Evolutionary conservation across 306 rosid genomes (phyloP).

Genomic region (Prunus padus): DNA sequence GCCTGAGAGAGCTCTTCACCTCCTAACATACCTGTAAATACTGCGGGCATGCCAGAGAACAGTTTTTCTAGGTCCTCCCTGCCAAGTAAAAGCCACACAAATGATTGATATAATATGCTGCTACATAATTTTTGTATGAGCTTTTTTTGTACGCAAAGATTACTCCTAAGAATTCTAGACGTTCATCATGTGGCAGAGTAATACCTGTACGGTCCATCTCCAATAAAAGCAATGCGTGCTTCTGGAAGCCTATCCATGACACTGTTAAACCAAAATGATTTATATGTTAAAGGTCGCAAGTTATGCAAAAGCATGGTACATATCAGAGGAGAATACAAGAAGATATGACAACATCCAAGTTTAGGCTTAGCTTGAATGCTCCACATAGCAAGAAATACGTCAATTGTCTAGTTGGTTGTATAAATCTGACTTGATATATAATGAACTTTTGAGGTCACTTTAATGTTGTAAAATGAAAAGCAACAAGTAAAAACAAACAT

Average conservation of each 20-base stretch:
- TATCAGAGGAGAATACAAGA: neutral
- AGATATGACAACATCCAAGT: neutral
- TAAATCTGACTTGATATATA: too few relatives aligned
- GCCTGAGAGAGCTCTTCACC: conserved; percentile 98
- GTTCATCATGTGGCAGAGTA: conserved; percentile 7
- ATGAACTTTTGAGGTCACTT: too few relatives aligned
- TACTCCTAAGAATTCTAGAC: neutral
- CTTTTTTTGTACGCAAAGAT: neutral
- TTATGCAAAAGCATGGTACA: neutral
- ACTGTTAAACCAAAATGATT: conserved; percentile 43
- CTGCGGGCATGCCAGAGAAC: conserved; percentile 87
- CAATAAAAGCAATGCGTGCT: conserved; percentile 83
- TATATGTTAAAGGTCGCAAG: conserved; percentile 31
- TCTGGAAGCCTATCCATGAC: conserved; percentile 90
- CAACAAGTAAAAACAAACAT: too few relatives aligned
- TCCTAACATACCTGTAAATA: conserved; percentile 91
- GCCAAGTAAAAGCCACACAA: conserved; percentile 26
- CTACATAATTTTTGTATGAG: neutral
- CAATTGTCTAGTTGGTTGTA: neutral
- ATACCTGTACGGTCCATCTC: conserved; percentile 98
- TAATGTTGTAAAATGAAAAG: too few relatives aligned
- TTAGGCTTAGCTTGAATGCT: neutral
- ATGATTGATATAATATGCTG: conserved; percentile 2
- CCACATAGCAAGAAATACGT: neutral
- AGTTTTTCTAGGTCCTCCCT: conserved; percentile 89